A percentile compares a stretch with the other conserved stretches of the same genome.
phyloP scores from a whole-genome alignment of 208 protist species.

The Leishmania aethiopica region DNA sequence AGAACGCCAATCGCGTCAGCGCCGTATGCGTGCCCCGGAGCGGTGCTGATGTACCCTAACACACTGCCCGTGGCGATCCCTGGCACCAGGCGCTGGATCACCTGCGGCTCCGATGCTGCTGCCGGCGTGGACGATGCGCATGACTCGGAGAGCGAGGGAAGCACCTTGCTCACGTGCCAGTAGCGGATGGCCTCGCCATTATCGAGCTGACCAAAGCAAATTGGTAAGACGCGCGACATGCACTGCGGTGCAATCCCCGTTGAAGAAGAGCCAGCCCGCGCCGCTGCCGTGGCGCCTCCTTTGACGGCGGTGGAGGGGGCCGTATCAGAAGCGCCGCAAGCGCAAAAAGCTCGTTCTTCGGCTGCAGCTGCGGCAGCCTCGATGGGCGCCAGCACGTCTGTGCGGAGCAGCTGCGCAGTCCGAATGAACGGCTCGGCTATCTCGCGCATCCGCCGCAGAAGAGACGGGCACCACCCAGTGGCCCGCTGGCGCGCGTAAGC shows the following conservation, averaged over 20 bases:
- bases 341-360: neutral
- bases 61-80: conserved; percentile 9
- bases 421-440: conserved; percentile 78
- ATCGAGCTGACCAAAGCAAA: conserved; percentile 66
- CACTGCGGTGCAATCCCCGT: neutral
- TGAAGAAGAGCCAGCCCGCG: neutral
- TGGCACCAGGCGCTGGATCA: conserved; percentile 24
- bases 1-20: conserved; percentile 20
- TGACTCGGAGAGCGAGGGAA: conserved; percentile 37
- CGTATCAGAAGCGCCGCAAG: neutral
- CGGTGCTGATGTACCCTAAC: conserved; percentile 25
- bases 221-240: conserved; percentile 34
- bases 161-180: conserved; percentile 41
- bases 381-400: conserved; percentile 48
- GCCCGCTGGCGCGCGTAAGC: conserved; percentile 27
- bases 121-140: conserved; percentile 17
- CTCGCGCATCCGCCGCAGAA: conserved; percentile 61
- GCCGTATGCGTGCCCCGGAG: conserved; percentile 11
- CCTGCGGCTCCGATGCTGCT: conserved; percentile 19
- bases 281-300: neutral
- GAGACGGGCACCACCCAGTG: conserved; percentile 47
- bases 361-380: conserved; percentile 1
- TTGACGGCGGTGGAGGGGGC: neutral
- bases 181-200: conserved; percentile 67
- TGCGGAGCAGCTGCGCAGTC: conserved; percentile 57